Percentiles rank a stretch among this genome's conserved stretches.
phyloP scores from a whole-genome alignment of 2,329 filamentous ascomycete genomes.

The Corniculantispora saksenae region DNA sequence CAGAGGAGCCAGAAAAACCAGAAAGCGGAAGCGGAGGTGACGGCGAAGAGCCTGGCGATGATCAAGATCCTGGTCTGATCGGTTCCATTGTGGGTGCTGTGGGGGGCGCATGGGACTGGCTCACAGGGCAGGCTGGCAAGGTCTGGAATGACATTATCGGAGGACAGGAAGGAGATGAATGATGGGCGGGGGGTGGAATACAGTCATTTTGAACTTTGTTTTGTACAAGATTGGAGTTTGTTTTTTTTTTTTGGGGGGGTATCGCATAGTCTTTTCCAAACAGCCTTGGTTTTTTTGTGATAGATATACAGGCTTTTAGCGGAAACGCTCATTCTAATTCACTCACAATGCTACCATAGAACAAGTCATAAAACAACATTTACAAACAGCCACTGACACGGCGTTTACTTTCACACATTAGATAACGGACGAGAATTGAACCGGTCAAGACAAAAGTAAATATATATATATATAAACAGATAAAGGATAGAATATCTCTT shows the following conservation, averaged over 20 bases:
- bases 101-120: slow-evolving; percentile 19
- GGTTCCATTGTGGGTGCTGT: slow-evolving; percentile 3
- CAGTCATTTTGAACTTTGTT: not conserved
- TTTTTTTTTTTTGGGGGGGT: too few species aligned
- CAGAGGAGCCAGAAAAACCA: not conserved
- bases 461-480: too few species aligned
- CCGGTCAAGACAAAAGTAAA: too few species aligned
- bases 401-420: too few species aligned
- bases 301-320: not conserved
- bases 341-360: not conserved
- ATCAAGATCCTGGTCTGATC: not conserved
- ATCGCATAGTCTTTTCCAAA: not conserved
- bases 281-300: not conserved
- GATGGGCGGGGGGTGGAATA: not conserved
- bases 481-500: too few species aligned
- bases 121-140: slow-evolving; percentile 21
- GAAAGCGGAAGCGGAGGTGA: not conserved
- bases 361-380: too few species aligned
- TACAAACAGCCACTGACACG: not conserved
- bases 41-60: not conserved
- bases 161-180: not conserved
- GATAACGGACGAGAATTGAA: too few species aligned
- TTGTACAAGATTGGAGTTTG: slow-evolving; percentile 3
- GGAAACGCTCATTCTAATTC: not conserved
- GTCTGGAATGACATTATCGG: slow-evolving; percentile 15